Conservation (phyloP, 169 alveolate genomes). For the Besnoitia besnoiti region DNA sequence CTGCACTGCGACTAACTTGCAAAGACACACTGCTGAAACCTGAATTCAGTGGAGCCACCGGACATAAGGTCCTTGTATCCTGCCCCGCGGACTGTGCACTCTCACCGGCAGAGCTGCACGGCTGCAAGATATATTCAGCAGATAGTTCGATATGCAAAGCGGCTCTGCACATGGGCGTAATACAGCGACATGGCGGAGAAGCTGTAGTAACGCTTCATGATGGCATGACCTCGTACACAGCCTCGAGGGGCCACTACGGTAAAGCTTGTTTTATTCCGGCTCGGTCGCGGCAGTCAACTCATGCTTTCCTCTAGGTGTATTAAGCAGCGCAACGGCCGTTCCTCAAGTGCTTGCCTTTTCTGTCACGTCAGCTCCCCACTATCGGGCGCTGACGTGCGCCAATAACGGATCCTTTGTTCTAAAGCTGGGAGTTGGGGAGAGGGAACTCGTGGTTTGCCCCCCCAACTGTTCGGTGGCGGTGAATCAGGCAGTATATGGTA, state of each 20-base stretch:
- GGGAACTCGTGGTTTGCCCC: conserved; percentile 81
- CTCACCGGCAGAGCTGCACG: conserved; percentile 72
- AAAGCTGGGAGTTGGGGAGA: conserved; percentile 80
- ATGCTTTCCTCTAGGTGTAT: conserved; percentile 30
- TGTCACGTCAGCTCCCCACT: conserved; percentile 78
- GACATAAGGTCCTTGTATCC: conserved; percentile 75
- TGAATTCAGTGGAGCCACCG: conserved; percentile 68
- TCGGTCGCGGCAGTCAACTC: background rate
- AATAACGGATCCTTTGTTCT: conserved; percentile 77
- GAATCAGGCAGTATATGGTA: conserved; percentile 66
- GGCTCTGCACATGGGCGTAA: conserved; percentile 75
- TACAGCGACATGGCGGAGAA: conserved; percentile 62
- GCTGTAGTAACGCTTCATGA: conserved; percentile 41
- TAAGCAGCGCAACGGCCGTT: conserved; percentile 53
- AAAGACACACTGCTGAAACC: conserved; percentile 44
- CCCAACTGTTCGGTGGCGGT: conserved; percentile 75
- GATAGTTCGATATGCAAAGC: conserved; percentile 89
- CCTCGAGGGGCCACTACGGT: conserved; percentile 70
- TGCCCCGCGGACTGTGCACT: conserved; percentile 88
- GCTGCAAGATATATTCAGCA: conserved; percentile 84
- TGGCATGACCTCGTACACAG: conserved; percentile 41
- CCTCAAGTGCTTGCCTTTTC: conserved; percentile 84
- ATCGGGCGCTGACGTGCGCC: conserved; percentile 76
- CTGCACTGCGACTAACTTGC: conserved; percentile 42
- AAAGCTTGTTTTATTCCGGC: background rate